A percentile compares a stretch with the other conserved stretches of the same genome.
Conservation (phyloP, 2,329 filamentous ascomycete species). For the Hymenoscyphus infarciens region DNA sequence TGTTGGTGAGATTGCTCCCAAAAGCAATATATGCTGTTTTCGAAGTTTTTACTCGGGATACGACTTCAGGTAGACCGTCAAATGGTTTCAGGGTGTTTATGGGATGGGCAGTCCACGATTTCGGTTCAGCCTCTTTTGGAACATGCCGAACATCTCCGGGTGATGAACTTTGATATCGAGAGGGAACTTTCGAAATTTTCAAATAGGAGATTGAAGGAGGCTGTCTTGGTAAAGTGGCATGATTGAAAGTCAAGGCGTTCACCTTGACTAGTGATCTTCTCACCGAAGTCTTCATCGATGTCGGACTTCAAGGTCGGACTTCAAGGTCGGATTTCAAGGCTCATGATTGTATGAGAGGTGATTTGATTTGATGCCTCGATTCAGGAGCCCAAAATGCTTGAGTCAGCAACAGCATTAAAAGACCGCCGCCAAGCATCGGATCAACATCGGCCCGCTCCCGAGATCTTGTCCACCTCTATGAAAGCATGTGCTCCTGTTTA, state of each 20-base stretch:
- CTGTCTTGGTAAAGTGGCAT: slow-evolving; percentile 1
- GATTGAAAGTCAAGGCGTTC: slow-evolving; percentile 4
- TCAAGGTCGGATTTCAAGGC: not conserved
- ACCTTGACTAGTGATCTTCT: slow-evolving; percentile 4
- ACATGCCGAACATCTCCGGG: not conserved
- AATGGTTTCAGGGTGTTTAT: not conserved
- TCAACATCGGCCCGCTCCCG: not conserved
- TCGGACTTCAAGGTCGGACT: too few species aligned
- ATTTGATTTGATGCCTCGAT: not conserved
- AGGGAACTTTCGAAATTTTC: not conserved
- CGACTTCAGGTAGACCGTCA: not conserved
- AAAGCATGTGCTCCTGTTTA: not conserved
- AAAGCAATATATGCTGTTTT: slow-evolving; percentile 72
- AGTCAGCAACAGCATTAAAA: not conserved
- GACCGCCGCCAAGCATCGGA: not conserved
- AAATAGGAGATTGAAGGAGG: not conserved
- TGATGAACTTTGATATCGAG: slow-evolving; percentile 10
- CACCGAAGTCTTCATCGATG: slow-evolving; percentile 15
- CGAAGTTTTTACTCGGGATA: not conserved
- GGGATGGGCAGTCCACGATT: not conserved
- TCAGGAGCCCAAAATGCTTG: not conserved
- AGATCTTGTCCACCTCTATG: not conserved
- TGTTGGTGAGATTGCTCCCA: slow-evolving; percentile 88
- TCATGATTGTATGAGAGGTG: not conserved
- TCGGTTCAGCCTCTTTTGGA: not conserved